phyloP scores from a whole-genome alignment of 768 basidiomycete genomes.

The Candolleomyces efflorescens region DNA sequence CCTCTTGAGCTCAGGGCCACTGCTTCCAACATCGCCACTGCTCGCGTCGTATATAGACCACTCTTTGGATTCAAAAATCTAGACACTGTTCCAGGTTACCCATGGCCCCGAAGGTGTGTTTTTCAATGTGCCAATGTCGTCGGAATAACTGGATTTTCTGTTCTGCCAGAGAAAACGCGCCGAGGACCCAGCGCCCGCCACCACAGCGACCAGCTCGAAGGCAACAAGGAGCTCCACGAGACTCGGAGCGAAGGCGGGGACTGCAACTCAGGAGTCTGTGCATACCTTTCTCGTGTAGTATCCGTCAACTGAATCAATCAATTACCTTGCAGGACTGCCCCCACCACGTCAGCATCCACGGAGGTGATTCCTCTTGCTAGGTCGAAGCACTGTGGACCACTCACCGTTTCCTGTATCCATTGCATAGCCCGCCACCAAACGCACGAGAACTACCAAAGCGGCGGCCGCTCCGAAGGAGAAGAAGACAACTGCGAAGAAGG shows the following conservation, averaged over 20 bases:
- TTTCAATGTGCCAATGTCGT: not conserved
- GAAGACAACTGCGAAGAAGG: constrained; percentile 15
- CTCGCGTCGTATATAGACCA: no score
- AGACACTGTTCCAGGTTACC: not conserved
- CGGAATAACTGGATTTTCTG: not conserved
- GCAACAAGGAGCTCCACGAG: constrained; percentile 43
- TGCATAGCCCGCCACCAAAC: constrained; percentile 3
- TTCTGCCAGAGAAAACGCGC: constrained; percentile 55
- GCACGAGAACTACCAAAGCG: not conserved
- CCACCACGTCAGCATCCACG: not conserved
- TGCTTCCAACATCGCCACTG: no score
- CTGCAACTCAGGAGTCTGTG: constrained; percentile 17
- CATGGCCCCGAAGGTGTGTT: not conserved
- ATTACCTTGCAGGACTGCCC: not conserved
- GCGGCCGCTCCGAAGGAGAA: constrained; percentile 19
- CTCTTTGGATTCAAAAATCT: no score
- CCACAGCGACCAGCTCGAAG: constrained; percentile 34
- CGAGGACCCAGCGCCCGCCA: constrained; percentile 29
- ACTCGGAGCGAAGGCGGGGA: constrained; percentile 27
- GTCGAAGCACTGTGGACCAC: not conserved
- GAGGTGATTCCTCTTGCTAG: not conserved
- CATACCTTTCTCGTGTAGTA: not conserved
- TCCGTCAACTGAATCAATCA: not conserved
- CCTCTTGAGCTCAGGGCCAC: no score
- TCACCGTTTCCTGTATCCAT: not conserved